A percentile compares a stretch with the other conserved stretches of the same genome.
phyloP scores from a whole-genome alignment of 2,329 filamentous ascomycete species.

The Exophiala mesophila region DNA sequence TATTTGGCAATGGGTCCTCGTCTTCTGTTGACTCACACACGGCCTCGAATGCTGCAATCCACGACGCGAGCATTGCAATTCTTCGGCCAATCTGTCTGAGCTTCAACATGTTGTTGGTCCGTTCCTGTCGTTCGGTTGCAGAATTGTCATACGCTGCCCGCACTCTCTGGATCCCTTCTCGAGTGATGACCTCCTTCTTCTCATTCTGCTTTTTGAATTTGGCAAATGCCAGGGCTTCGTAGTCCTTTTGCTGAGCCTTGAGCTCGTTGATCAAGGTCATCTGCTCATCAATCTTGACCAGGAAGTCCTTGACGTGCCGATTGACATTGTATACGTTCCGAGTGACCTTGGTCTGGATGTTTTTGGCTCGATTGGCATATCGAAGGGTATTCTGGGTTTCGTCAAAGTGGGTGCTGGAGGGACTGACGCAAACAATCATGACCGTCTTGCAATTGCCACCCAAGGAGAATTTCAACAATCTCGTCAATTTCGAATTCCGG shows the following conservation, averaged over 20 bases:
- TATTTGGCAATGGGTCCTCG: conserved; percentile 60
- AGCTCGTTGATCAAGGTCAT: conserved; percentile 95
- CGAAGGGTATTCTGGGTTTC: conserved; percentile 97
- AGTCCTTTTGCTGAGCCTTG: conserved; percentile 85
- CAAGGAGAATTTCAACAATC: conserved; percentile 91
- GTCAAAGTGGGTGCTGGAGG: conserved; percentile 93
- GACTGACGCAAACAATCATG: conserved; percentile 98
- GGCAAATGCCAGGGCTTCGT: conserved; percentile 71
- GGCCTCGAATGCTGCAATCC: conserved; percentile 86
- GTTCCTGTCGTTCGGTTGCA: conserved; percentile 69
- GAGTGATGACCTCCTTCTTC: conserved; percentile 69
- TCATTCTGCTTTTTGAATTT: conserved; percentile 90
- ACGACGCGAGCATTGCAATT: conserved; percentile 79
- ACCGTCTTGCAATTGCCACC: conserved; percentile 98
- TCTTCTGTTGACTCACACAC: conserved; percentile 69
- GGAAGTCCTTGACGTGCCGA: conserved; percentile 95
- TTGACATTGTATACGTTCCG: conserved; percentile 99
- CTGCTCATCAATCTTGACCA: conserved; percentile 99
- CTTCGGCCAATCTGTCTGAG: conserved; percentile 76
- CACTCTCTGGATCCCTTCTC: conserved; percentile 75
- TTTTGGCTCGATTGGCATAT: conserved; percentile 97
- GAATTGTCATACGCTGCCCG: conserved; percentile 81
- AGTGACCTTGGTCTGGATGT: conserved; percentile 99
- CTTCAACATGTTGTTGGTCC: conserved; percentile 72
- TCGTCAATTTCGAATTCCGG: conserved; percentile 93